Conservation (phyloP, 1,284 basidiomycete genomes). For the Baeospora myosura region DNA sequence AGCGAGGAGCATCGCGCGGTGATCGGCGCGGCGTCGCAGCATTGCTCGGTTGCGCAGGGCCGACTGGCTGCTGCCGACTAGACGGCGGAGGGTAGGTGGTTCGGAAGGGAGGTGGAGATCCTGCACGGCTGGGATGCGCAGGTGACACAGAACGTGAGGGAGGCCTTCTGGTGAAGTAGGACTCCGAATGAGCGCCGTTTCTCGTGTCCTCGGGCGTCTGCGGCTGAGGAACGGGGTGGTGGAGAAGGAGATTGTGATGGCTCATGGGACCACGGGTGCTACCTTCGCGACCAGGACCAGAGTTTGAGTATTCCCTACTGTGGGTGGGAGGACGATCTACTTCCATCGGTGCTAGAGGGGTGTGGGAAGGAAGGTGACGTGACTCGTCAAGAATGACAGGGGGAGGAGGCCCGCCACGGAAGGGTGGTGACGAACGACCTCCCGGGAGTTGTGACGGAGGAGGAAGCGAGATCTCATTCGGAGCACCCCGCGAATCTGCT, state of each 20-base stretch:
- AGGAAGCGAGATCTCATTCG: slow-evolving; percentile 52
- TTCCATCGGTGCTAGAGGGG: slow-evolving; percentile 79
- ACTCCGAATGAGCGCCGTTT: slow-evolving; percentile 37
- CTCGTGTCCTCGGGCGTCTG: slow-evolving; percentile 40
- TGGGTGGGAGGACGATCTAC: too few species aligned
- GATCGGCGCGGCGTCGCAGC: too few species aligned
- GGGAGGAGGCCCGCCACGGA: slow-evolving; percentile 71
- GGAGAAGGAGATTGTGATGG: slow-evolving; percentile 50
- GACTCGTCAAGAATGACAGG: slow-evolving; percentile 68
- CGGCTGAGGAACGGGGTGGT: slow-evolving; percentile 63
- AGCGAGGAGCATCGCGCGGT: too few species aligned
- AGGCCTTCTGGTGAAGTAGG: slow-evolving; percentile 41
- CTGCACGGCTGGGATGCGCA: slow-evolving; percentile 28
- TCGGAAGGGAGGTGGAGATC: slow-evolving; percentile 36
- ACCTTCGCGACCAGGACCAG: slow-evolving; percentile 41
- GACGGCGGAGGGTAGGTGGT: slow-evolving; percentile 36
- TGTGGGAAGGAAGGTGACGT: slow-evolving; percentile 60
- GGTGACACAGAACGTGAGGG: slow-evolving; percentile 50
- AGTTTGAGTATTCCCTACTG: slow-evolving; percentile 43
- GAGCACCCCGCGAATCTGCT: slow-evolving; percentile 55
- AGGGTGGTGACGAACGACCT: slow-evolving; percentile 54
- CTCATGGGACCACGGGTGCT: slow-evolving; percentile 48
- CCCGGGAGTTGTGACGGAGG: slow-evolving; percentile 45
- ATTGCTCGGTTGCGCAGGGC: too few species aligned
- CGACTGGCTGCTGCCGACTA: slow-evolving; percentile 32